Evolutionary conservation across 2,329 filamentous ascomycete species (phyloP).

Genomic region (Beauveria caledonica): DNA sequence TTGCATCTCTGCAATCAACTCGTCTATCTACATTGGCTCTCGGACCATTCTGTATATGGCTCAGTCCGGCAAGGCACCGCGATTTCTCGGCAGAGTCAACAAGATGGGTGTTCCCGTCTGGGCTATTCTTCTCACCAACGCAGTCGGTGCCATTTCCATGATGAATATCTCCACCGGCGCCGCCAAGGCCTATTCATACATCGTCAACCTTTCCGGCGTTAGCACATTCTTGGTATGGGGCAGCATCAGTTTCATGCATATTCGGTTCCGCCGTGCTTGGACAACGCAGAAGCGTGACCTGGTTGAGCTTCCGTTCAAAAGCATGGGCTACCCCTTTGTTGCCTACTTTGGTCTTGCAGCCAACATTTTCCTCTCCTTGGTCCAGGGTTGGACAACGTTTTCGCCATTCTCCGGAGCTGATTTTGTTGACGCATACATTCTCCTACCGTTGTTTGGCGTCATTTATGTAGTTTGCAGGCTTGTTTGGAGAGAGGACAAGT

Average conservation of each 20-base stretch:
- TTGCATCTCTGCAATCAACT: slow-evolving; percentile 64
- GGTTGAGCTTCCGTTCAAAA: slow-evolving; percentile 47
- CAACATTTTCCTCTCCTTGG: slow-evolving; percentile 50
- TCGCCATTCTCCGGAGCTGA: slow-evolving; percentile 47
- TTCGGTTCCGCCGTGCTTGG: slow-evolving; percentile 62
- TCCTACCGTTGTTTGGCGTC: slow-evolving; percentile 50
- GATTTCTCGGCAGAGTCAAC: slow-evolving; percentile 60
- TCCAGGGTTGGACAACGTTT: slow-evolving; percentile 55
- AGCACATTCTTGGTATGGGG: slow-evolving; percentile 67
- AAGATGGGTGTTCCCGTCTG: slow-evolving; percentile 51
- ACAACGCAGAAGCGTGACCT: slow-evolving; percentile 45
- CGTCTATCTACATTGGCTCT: slow-evolving; percentile 68
- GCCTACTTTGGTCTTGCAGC: slow-evolving; percentile 51
- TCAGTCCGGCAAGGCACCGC: slow-evolving; percentile 62
- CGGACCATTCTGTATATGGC: slow-evolving; percentile 71
- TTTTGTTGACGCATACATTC: slow-evolving; percentile 58
- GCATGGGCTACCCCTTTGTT: slow-evolving; percentile 47
- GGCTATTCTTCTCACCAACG: slow-evolving; percentile 60
- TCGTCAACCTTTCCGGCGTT: slow-evolving; percentile 62
- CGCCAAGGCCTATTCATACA: slow-evolving; percentile 56
- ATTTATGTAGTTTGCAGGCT: slow-evolving; percentile 50
- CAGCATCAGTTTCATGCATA: slow-evolving; percentile 61
- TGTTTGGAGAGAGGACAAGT: slow-evolving; percentile 39
- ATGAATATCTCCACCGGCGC: slow-evolving; percentile 65
- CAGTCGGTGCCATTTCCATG: slow-evolving; percentile 64